phyloP scores from a whole-genome alignment of 495 filamentous ascomycete species.

The Aspergillus nidulans region DNA sequence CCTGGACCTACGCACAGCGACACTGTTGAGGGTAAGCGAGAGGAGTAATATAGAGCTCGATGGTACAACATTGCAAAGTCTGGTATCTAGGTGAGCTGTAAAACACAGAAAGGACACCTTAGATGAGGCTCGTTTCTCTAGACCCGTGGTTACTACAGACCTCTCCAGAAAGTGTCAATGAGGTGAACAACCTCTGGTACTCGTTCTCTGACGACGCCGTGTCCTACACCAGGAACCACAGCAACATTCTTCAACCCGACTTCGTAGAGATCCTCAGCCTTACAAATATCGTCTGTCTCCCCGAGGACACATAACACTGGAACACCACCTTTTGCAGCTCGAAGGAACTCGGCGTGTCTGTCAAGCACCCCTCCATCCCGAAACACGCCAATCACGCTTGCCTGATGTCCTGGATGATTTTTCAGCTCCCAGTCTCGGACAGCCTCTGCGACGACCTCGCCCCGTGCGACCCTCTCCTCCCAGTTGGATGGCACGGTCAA shows the following conservation, averaged over 20 bases:
- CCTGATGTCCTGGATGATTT: constrained; percentile 37
- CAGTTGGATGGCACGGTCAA: constrained; percentile 37
- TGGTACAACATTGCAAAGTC: too few species aligned
- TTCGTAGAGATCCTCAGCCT: constrained; percentile 24
- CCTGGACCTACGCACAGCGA: too few species aligned
- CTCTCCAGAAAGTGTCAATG: not conserved
- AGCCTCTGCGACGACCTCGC: constrained; percentile 43
- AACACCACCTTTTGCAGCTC: constrained; percentile 25
- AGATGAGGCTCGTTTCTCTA: too few species aligned
- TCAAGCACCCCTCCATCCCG: constrained; percentile 40
- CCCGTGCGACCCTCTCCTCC: constrained; percentile 35
- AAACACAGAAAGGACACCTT: too few species aligned
- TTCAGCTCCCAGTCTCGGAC: constrained; percentile 41
- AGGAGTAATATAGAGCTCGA: too few species aligned
- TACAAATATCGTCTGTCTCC: constrained; percentile 37
- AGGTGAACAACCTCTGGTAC: not conserved
- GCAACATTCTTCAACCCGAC: constrained; percentile 34
- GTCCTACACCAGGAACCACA: constrained; percentile 33
- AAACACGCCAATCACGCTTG: constrained; percentile 40
- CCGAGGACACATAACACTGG: constrained; percentile 32
- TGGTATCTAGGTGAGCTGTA: too few species aligned
- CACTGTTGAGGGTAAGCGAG: too few species aligned
- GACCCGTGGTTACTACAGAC: too few species aligned
- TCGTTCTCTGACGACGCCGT: constrained; percentile 30
- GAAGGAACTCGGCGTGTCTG: constrained; percentile 31